These are phyloP conservation scores for Tricholoma saponaceum DNA, from an alignment of 768 basidiomycete genomes.

Conservation along the genomic window DNA sequence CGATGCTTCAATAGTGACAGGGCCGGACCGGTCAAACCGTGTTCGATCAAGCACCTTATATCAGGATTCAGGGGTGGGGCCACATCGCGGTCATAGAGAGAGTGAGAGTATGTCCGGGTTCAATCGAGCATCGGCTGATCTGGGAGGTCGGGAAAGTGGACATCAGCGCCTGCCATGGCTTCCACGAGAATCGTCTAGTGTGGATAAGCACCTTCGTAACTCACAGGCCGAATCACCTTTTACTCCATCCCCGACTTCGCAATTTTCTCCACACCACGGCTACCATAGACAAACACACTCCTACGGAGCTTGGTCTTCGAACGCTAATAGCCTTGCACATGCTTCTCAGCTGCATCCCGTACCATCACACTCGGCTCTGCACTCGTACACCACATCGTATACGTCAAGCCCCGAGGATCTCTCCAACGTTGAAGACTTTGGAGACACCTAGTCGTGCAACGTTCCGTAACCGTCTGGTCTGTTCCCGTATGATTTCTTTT, in stretches of 20 bases:
- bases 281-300: slow-evolving; percentile 33
- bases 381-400: slow-evolving; percentile 16
- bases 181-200: slow-evolving; percentile 28
- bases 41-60: slow-evolving; percentile 35
- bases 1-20: slow-evolving; percentile 20
- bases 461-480: background rate
- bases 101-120: slow-evolving; percentile 22
- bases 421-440: slow-evolving; percentile 38
- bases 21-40: slow-evolving; percentile 26
- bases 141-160: slow-evolving; percentile 25
- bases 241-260: slow-evolving; percentile 31
- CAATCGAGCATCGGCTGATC: slow-evolving; percentile 24
- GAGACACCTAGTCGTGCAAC: slow-evolving; percentile 27
- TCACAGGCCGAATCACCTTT: slow-evolving; percentile 26
- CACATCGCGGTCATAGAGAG: slow-evolving; percentile 26
- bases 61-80: slow-evolving; percentile 19
- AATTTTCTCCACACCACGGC: slow-evolving; percentile 30
- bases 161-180: slow-evolving; percentile 37
- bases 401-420: slow-evolving; percentile 41
- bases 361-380: slow-evolving; percentile 8
- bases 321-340: slow-evolving; percentile 28
- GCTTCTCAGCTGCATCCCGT: slow-evolving; percentile 13
- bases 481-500: background rate
- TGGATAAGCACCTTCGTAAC: slow-evolving; percentile 29
- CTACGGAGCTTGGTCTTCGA: slow-evolving; percentile 38